A percentile compares a stretch with the other conserved stretches of the same genome.
These are phyloP conservation scores for Passalora sequoiae DNA, from an alignment of 2,329 filamentous ascomycete species.

Conservation along the genomic window DNA sequence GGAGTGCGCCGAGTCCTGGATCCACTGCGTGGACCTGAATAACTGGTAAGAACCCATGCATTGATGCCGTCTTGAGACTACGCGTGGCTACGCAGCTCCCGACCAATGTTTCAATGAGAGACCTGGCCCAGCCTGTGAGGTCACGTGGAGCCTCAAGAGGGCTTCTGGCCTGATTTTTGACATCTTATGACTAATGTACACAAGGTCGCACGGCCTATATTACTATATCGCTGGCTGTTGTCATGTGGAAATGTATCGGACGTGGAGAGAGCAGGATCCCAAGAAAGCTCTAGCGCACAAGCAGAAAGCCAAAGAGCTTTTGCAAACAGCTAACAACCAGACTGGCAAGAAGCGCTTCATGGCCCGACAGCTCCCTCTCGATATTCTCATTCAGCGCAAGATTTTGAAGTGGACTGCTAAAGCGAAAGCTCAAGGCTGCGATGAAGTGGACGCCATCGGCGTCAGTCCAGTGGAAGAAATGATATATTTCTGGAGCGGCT, in stretches of 20 bases:
- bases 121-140: too few species aligned
- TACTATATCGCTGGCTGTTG: slow-evolving; percentile 78
- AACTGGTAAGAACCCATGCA: too few species aligned
- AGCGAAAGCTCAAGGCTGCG: slow-evolving; percentile 60
- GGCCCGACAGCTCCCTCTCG: slow-evolving; percentile 83
- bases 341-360: slow-evolving; percentile 86
- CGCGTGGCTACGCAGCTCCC: too few species aligned
- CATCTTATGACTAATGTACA: too few species aligned
- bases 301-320: slow-evolving; percentile 57
- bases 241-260: slow-evolving; percentile 76
- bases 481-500: slow-evolving; percentile 89
- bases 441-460: slow-evolving; percentile 74
- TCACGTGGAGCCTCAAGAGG: too few species aligned
- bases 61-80: too few species aligned
- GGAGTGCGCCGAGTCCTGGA: slow-evolving; percentile 67
- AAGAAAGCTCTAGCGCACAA: slow-evolving; percentile 45
- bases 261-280: slow-evolving; percentile 44
- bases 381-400: slow-evolving; percentile 78
- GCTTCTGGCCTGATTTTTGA: too few species aligned
- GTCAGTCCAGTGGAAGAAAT: slow-evolving; percentile 81
- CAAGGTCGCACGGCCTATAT: slow-evolving; percentile 80
- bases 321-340: slow-evolving; percentile 66
- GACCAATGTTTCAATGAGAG: too few species aligned
- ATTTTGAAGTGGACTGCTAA: slow-evolving; percentile 81
- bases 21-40: slow-evolving; percentile 68